Evolutionary conservation across 805 yeast genomes (phyloP).

Genomic region (Isabelozyma pseudorhagii): DNA sequence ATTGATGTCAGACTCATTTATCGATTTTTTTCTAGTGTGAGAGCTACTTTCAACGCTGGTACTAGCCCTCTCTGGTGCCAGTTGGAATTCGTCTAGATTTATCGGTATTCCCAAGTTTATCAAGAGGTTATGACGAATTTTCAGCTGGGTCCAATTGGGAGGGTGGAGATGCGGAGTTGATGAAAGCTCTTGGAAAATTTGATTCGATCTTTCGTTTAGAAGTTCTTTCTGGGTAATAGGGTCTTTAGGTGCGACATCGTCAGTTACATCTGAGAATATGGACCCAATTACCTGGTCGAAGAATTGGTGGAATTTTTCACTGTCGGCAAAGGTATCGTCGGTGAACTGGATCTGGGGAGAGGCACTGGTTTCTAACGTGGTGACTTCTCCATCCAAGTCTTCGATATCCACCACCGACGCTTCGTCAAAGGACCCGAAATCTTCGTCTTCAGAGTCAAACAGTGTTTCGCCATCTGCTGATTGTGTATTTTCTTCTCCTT

Average conservation of each 20-base stretch:
- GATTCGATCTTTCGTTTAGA: slow-evolving; percentile 31
- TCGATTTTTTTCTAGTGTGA: slow-evolving; percentile 17
- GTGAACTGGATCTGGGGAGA: slow-evolving; percentile 1
- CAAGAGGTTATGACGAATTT: slow-evolving; percentile 60
- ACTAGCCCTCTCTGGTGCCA: background rate
- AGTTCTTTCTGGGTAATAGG: slow-evolving; percentile 4
- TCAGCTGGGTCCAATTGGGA: slow-evolving; percentile 67
- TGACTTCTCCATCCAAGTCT: slow-evolving; percentile 1
- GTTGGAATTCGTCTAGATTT: slow-evolving; percentile 53
- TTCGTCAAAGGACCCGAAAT: slow-evolving; percentile 38
- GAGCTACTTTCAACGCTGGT: background rate
- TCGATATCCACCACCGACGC: slow-evolving; percentile 25
- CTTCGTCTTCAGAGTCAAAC: slow-evolving; percentile 12
- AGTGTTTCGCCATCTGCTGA: background rate
- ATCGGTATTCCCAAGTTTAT: slow-evolving; percentile 71
- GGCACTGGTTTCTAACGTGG: background rate
- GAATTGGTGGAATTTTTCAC: slow-evolving; percentile 6
- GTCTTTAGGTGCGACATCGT: background rate
- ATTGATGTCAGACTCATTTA: slow-evolving; percentile 26
- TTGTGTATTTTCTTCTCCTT: background rate
- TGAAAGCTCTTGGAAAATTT: slow-evolving; percentile 46
- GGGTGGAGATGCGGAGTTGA: slow-evolving; percentile 49
- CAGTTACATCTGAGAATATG: slow-evolving; percentile 5
- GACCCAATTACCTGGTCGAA: slow-evolving; percentile 8
- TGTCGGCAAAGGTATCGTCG: slow-evolving; percentile 3